Percentiles rank a stretch among this genome's conserved stretches.
These are phyloP conservation scores for Symbiodinium natans DNA, from an alignment of 73 alveolate genomes.

Conservation along the genomic window DNA sequence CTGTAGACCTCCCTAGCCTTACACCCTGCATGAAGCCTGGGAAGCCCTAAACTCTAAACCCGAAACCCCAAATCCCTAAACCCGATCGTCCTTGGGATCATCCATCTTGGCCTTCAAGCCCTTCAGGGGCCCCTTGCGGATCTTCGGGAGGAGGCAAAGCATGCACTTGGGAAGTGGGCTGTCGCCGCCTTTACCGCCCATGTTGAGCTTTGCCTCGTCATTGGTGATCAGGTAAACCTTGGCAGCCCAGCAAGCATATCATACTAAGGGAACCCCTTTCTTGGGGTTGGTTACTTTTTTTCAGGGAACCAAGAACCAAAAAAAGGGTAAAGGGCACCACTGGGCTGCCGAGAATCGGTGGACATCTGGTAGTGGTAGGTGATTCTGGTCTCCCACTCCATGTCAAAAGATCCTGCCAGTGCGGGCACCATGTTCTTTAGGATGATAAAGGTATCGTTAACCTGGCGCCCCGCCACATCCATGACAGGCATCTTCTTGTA, in stretches of 20 bases:
- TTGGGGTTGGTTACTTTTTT: too few species aligned
- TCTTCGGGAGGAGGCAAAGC: neutral
- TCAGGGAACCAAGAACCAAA: too few species aligned
- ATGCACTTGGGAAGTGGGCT: neutral
- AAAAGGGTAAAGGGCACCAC: too few species aligned
- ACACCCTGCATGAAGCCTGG: too few species aligned
- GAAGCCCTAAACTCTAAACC: too few species aligned
- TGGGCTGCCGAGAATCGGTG: too few species aligned
- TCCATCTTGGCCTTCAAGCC: neutral
- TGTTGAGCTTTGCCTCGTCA: neutral
- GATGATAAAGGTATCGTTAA: too few species aligned
- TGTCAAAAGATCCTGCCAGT: neutral
- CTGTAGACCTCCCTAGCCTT: too few species aligned
- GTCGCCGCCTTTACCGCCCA: neutral
- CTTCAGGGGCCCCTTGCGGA: neutral
- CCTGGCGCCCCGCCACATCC: neutral
- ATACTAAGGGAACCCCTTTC: too few species aligned
- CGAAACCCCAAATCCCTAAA: too few species aligned
- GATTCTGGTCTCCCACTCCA: neutral
- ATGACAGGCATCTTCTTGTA: neutral
- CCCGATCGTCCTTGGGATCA: neutral
- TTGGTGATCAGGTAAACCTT: neutral
- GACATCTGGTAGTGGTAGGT: neutral
- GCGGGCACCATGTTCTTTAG: too few species aligned
- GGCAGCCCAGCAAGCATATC: too few species aligned